phyloP scores from a whole-genome alignment of 441 rosid species.

The Pelargonium myrrhifolium region DNA sequence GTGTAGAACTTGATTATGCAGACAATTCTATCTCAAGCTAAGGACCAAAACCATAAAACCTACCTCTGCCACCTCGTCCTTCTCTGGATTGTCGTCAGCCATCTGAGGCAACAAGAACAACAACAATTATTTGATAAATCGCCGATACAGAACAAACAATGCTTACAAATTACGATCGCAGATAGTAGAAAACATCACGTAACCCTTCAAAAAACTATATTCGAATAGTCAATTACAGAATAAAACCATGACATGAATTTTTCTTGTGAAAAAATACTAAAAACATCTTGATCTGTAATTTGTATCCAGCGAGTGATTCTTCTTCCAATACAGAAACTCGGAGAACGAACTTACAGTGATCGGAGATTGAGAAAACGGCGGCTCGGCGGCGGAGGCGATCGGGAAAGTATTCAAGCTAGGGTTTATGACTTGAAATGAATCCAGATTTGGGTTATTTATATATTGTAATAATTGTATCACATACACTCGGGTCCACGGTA shows the following conservation, averaged over 20 bases:
- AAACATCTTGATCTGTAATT: neutral
- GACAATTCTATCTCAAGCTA: neutral
- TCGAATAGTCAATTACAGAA: neutral
- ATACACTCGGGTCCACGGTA: neutral
- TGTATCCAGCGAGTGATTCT: neutral
- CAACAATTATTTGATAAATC: neutral
- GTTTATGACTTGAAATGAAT: neutral
- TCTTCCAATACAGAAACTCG: neutral
- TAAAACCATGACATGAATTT: neutral
- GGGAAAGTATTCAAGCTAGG: neutral
- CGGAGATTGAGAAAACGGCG: neutral
- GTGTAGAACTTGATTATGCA: too few species aligned
- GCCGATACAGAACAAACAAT: neutral
- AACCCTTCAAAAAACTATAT: neutral
- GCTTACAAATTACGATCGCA: neutral
- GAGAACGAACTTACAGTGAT: neutral
- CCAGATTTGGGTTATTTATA: neutral
- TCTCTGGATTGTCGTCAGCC: constrained; percentile 39
- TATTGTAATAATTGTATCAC: neutral
- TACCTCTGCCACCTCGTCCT: constrained; percentile 59
- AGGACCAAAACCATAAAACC: constrained; percentile 11
- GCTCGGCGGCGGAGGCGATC: neutral
- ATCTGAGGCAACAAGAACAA: constrained; percentile 25
- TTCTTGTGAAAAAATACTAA: too few species aligned
- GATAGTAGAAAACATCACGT: neutral